Evolutionary conservation across 2,329 filamentous ascomycete species (phyloP), one percentile per base, ranked within the genome.

Genomic region (Hypoxylon sp.): DNA sequence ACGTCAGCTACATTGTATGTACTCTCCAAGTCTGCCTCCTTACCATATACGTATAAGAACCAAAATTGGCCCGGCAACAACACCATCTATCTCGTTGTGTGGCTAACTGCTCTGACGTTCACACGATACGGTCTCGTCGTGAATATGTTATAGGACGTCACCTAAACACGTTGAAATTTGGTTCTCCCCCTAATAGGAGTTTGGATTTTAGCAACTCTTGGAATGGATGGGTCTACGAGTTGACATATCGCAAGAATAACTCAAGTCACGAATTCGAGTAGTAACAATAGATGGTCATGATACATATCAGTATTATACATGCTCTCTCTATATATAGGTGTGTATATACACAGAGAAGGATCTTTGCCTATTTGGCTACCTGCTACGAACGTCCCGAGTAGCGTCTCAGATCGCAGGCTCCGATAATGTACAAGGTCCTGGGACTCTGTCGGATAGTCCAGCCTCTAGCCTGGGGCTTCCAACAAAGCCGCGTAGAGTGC

Each of bases 281-380:
- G n/a, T n/a, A 48, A 36, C 21, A 14, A 19, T 38, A n/a, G 43
- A 28, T 30, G 43, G 46, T 48, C 50, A 58, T 60, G 60, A 52
- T 67, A 63, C 19, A 64, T 52, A 55, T 66, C 60, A 28, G 14
- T 69, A 67, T 67, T 67, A 57, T 69, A 69, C 67, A 67, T 43
- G 67, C 32, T 58, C 56, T 60, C 49, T 66, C 56, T 60, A 52
- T 56, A 55, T 59, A 25, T 21, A 30, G 28, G 28, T 30, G 6
- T 30, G 6, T 30, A 60, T 65, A 63, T 69, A 49, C 55, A 63
- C 59, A 61, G 51, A 53, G 55, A 57, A 62, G 61, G 34, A 59
- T 55, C 34, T 28, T 48, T 28, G 43, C 49, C 49, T 25, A 28
- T n/a, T 30, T 13, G 34, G 28, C 45, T 41, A 23, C 62, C 13